Base-by-base conservation (phyloP, 1,284 basidiomycete genomes). In the Wallemia mellicola region DNA sequence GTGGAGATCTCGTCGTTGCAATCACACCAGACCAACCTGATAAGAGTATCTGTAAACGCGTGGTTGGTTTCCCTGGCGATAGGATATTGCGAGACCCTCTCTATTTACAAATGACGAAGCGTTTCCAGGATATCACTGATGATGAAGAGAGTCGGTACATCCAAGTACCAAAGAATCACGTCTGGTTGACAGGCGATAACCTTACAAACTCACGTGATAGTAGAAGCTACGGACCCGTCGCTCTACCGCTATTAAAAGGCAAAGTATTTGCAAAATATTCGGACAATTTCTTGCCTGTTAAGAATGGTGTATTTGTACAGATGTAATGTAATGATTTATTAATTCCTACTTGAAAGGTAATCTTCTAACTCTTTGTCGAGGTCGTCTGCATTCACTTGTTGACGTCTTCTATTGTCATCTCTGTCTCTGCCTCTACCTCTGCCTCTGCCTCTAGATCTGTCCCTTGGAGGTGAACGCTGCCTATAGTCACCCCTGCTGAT, bases 181-280 rank as follows among this genome's bases (percentile, higher is more conserved):
- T 48, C 38, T 48, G 38, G 38, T 22, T 48, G 14, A n/a, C 38
- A 17, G 38, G 38, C n/a, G 38, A 48, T 22, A 48, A 48, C n/a
- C 38, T 48, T 22, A 48, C 38, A 11, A 48, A 48, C n/a, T 48
- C 38, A 15, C 38, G 38, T n/a, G 38, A 48, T 48, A 48, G 38
- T 56, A 61, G 71, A 27, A 66, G 70, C 48, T 72, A 72, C 59
- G 71, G 71, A 0, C 69, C 71, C 0, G 69, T 72, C 0, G 70
- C 71, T 2, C 26, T 71, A 2, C 69, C 66, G 0, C 61, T 72
- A 59, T 56, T 72, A 7, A 62, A 65, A 15, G 71, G 70, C 15
- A 67, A 67, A 33, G 67, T 71, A 22, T 38, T 71, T 1, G 70
- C 68, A 0, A 64, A 48, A 22, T 48, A 48, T 22, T 11, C 38